Conservation (phyloP, 164 flowering plant genomes). For the Pachysandra terminalis region DNA sequence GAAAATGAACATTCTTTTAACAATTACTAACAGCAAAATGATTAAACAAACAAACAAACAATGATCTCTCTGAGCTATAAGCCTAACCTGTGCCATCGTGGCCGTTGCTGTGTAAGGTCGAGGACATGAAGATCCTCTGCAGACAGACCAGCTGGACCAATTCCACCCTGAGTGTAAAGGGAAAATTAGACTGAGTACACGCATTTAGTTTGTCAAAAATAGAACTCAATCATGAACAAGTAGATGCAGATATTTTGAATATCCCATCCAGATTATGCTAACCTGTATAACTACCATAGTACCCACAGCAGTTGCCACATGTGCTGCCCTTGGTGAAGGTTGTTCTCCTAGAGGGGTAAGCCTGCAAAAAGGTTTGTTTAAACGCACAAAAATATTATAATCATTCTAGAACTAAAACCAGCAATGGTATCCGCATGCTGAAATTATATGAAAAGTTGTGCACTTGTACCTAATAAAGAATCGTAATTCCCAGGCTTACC, state of each 20-base stretch:
- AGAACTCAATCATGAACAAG: background rate
- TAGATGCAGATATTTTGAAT: background rate
- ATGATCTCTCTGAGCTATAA: background rate
- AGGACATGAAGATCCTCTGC: slow-evolving; percentile 99
- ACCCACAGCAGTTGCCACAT: slow-evolving; percentile 99
- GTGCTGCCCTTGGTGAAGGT: slow-evolving; percentile 99
- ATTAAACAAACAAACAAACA: background rate
- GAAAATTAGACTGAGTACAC: slow-evolving; percentile 9
- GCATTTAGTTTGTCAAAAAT: background rate
- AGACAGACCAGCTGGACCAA: slow-evolving; percentile 98
- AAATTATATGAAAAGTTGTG: no score
- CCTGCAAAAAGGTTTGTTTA: slow-evolving; percentile 36
- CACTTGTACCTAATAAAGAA: background rate
- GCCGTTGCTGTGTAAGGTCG: slow-evolving; percentile 93
- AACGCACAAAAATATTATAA: slow-evolving; percentile 3
- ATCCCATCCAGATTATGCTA: slow-evolving; percentile 5
- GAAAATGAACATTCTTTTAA: slow-evolving; percentile 13
- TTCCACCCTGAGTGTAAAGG: slow-evolving; percentile 73
- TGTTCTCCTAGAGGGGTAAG: slow-evolving; percentile 93
- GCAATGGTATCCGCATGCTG: no score
- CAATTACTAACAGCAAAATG: background rate
- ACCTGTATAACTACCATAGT: slow-evolving; percentile 99
- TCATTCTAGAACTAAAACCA: background rate
- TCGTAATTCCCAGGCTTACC: slow-evolving; percentile 35
- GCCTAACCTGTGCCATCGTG: slow-evolving; percentile 94